phyloP scores from a whole-genome alignment of 768 basidiomycete genomes.

The Leucocoprinus birnbaumii region DNA sequence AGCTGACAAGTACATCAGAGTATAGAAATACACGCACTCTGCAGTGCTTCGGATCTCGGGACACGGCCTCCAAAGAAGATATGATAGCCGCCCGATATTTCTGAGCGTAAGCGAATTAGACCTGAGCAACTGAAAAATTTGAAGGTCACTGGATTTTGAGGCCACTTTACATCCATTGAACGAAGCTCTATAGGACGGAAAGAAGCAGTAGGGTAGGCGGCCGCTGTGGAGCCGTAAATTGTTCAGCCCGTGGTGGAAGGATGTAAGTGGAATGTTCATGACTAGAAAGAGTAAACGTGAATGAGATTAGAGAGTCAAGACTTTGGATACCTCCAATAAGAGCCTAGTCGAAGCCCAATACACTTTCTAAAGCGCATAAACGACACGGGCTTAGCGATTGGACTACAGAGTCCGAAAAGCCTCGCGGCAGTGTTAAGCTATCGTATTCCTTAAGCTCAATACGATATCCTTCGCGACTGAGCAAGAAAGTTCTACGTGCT shows the following conservation, averaged over 20 bases:
- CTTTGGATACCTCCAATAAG: too few species aligned
- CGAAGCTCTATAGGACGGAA: background rate
- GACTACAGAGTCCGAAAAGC: too few species aligned
- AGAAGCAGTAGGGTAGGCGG: background rate
- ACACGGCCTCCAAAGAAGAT: background rate
- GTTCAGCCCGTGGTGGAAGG: background rate
- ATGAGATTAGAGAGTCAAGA: background rate
- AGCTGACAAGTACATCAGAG: conserved; percentile 1
- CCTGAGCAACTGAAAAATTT: background rate
- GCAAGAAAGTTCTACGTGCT: background rate
- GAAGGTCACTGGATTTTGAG: background rate
- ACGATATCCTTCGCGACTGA: background rate
- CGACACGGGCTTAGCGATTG: too few species aligned
- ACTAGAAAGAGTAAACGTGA: background rate
- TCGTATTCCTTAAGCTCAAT: background rate
- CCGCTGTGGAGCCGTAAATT: background rate
- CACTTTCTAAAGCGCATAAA: too few species aligned
- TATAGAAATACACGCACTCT: background rate
- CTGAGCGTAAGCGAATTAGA: background rate
- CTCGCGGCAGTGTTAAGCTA: background rate
- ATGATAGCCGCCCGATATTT: background rate
- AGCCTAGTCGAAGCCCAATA: too few species aligned
- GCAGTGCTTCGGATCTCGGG: conserved; percentile 2
- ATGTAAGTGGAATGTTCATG: background rate
- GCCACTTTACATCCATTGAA: background rate